A percentile compares a stretch with the other conserved stretches of the same genome.
Conservation (phyloP, 164 flowering plant species). For the Pachysandra terminalis region DNA sequence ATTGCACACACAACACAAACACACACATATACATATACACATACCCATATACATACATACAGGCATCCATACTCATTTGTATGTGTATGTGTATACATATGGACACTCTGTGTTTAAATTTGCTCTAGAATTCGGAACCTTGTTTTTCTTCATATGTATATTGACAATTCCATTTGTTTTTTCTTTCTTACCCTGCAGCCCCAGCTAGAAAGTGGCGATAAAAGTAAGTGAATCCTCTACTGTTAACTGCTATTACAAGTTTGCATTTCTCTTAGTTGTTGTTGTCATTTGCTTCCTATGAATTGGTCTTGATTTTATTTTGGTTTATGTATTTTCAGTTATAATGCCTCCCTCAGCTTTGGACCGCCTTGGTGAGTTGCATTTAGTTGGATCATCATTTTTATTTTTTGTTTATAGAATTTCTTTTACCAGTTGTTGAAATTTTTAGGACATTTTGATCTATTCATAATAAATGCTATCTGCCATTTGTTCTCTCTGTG, state of each 20-base stretch:
- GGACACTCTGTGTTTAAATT: too few species aligned
- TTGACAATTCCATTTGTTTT: background rate
- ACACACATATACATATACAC: too few species aligned
- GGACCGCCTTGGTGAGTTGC: conserved; percentile 58
- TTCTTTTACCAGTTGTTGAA: background rate
- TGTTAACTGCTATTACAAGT: background rate
- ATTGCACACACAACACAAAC: too few species aligned
- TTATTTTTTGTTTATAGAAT: background rate
- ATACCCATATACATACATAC: too few species aligned
- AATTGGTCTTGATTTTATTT: conserved; percentile 8
- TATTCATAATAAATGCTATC: background rate
- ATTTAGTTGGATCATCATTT: background rate
- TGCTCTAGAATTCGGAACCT: background rate
- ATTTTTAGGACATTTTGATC: too few species aligned
- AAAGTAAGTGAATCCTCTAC: conserved; percentile 44
- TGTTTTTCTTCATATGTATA: background rate
- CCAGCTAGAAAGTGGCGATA: conserved; percentile 73
- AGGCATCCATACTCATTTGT: too few species aligned
- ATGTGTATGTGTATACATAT: too few species aligned
- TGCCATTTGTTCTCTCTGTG: conserved; percentile 13
- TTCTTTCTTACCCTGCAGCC: conserved; percentile 41
- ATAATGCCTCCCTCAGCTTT: conserved; percentile 88
- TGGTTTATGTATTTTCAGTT: conserved; percentile 34
- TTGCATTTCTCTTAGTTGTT: too few species aligned
- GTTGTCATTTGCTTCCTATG: too few species aligned